These are phyloP conservation scores for Colletotrichum chrysophilum DNA, from an alignment of 2,329 filamentous ascomycete species.

Conservation along the genomic window DNA sequence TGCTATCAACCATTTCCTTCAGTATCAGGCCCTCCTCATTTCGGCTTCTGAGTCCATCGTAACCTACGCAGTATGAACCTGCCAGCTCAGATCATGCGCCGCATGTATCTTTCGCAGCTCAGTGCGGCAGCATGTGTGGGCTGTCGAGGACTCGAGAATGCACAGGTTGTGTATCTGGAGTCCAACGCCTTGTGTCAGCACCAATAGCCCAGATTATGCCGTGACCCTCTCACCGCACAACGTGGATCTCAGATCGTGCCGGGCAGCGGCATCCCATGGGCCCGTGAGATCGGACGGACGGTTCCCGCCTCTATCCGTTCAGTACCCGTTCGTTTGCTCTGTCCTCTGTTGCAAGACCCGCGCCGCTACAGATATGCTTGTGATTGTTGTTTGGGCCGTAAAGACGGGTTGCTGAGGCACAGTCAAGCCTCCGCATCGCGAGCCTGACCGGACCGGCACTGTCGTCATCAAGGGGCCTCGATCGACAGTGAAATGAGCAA, in stretches of 20 bases:
- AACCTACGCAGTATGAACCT: neutral
- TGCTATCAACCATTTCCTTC: slow-evolving; percentile 5
- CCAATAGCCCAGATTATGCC: neutral
- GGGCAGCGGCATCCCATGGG: slow-evolving; percentile 1
- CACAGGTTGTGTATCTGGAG: neutral
- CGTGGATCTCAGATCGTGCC: slow-evolving; percentile 14
- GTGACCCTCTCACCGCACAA: neutral
- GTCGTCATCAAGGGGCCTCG: neutral
- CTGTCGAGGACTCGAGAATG: neutral
- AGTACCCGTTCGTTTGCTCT: neutral
- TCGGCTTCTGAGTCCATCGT: neutral
- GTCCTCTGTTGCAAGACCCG: neutral
- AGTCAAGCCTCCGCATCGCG: neutral
- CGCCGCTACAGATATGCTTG: neutral
- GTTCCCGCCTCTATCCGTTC: neutral
- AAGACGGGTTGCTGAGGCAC: neutral
- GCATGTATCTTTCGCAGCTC: neutral
- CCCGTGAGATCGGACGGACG: neutral
- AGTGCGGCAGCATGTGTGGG: neutral
- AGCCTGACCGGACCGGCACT: neutral
- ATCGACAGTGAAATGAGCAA: neutral
- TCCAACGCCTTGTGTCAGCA: neutral
- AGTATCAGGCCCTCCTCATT: neutral
- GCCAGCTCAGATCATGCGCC: neutral
- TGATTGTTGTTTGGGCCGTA: neutral